A percentile compares a stretch with the other conserved stretches of the same genome.
phyloP scores from a whole-genome alignment of 148 eudicot genomes.

The Silene conica region DNA sequence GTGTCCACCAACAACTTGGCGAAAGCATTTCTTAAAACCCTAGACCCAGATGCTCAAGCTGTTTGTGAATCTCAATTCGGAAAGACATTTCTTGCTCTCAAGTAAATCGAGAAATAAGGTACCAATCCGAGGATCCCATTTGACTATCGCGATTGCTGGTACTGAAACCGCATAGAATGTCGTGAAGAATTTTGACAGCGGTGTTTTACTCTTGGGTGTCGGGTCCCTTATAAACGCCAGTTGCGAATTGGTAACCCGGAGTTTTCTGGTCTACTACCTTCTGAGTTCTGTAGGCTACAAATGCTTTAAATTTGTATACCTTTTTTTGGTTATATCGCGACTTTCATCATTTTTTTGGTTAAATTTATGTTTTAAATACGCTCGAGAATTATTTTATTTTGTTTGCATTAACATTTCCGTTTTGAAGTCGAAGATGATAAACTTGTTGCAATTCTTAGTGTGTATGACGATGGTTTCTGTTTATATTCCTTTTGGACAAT shows the following conservation, averaged over 20 bases:
- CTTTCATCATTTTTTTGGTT: no score
- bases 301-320: neutral
- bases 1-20: constrained; percentile 41
- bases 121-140: neutral
- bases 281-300: neutral
- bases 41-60: constrained; percentile 54
- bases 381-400: no score
- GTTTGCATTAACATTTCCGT: no score
- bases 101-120: constrained; percentile 33
- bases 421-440: no score
- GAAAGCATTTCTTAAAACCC: constrained; percentile 51
- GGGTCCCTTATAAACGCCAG: neutral
- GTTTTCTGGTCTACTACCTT: constrained; percentile 1
- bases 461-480: no score
- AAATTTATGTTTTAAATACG: no score
- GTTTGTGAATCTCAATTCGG: constrained; percentile 79
- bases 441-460: no score
- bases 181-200: neutral
- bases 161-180: neutral
- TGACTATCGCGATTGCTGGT: neutral
- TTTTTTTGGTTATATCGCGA: neutral
- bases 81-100: constrained; percentile 61
- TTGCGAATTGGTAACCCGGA: constrained; percentile 2
- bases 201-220: neutral
- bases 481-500: no score